These are phyloP conservation scores for Pistacia vera DNA, from an alignment of 345 rosid species.

Conservation along the genomic window DNA sequence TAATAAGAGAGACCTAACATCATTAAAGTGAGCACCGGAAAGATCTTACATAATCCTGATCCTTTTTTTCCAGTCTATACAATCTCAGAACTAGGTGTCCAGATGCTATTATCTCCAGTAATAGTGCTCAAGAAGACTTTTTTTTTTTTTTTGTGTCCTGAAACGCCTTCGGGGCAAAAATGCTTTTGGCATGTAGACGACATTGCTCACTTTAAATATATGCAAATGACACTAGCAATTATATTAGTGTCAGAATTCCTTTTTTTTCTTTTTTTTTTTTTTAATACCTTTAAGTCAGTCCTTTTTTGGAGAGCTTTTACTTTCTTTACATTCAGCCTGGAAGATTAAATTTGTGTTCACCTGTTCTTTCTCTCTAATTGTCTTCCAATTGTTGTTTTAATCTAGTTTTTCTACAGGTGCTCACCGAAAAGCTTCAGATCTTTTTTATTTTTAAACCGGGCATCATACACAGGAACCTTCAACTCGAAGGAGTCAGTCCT, in stretches of 20 bases:
- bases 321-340: not conserved
- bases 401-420: slow-evolving; percentile 21
- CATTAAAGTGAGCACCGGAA: not conserved
- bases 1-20: not conserved
- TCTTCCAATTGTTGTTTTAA: not conserved
- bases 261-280: no score
- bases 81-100: not conserved
- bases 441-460: slow-evolving; percentile 3
- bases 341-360: no score
- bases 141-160: not conserved
- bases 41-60: not conserved
- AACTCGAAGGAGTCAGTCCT: slow-evolving; percentile 14
- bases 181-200: not conserved
- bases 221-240: no score
- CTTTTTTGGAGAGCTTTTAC: not conserved
- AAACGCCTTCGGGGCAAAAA: not conserved
- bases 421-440: slow-evolving; percentile 17
- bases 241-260: not conserved
- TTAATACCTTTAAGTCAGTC: not conserved
- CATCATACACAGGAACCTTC: slow-evolving; percentile 16
- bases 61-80: not conserved
- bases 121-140: not conserved
- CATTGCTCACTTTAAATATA: no score
- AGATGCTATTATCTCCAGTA: not conserved
- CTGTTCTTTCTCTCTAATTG: no score